These are phyloP conservation scores for Comarum palustre DNA, from an alignment of 306 rosid genomes.

Conservation along the genomic window DNA sequence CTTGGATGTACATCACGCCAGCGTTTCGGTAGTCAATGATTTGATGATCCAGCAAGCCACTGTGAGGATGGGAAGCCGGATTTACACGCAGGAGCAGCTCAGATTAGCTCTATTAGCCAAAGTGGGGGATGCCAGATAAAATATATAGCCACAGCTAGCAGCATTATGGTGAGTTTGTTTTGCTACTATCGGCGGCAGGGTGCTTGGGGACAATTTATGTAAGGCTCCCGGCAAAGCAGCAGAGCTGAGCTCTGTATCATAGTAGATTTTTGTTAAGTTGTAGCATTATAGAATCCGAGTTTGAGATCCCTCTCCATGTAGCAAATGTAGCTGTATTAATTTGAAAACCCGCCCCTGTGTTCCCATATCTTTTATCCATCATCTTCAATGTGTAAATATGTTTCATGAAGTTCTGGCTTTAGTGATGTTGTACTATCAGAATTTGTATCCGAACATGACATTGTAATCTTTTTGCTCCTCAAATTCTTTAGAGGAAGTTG, in stretches of 20 bases:
- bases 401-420: constrained; percentile 28
- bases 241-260: constrained; percentile 40
- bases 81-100: constrained; percentile 90
- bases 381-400: constrained; percentile 30
- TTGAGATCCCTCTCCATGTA: constrained; percentile 8
- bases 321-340: constrained; percentile 23
- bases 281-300: constrained; percentile 36
- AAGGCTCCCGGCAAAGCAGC: constrained; percentile 41
- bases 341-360: background rate
- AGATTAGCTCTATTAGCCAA: constrained; percentile 56
- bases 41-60: constrained; percentile 95
- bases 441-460: background rate
- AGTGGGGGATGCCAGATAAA: constrained; percentile 48
- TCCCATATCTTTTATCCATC: constrained; percentile 17
- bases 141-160: background rate
- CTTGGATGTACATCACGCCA: constrained; percentile 88
- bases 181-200: constrained; percentile 11
- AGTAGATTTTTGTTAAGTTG: background rate
- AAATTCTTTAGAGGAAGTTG: too few relatives aligned
- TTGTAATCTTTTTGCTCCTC: background rate
- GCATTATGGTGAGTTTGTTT: constrained; percentile 10
- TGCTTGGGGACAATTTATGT: constrained; percentile 60
- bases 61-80: constrained; percentile 79
- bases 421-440: background rate
- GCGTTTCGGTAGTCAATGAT: constrained; percentile 85